Base-by-base conservation (phyloP, 2,329 filamentous ascomycete species). In the Claviceps arundinis region DNA sequence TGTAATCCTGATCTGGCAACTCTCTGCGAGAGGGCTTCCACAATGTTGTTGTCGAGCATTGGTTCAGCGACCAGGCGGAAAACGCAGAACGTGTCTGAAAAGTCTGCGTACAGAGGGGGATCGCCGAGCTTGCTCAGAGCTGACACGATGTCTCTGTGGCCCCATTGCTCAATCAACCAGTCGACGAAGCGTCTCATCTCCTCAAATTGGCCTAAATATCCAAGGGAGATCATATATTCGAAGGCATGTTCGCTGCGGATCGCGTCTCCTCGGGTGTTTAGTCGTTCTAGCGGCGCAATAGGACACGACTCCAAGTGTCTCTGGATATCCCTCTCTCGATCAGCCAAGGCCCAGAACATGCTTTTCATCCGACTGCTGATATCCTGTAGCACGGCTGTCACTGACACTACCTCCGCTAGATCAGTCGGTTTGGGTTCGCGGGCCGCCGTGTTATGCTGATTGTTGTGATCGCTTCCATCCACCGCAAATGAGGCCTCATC, bases 151-250 rank as follows among this genome's bases (percentile, higher is more conserved):
- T 62, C 60, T 26, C 60, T 51, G 22, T 62, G 62, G 5, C 62
- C 61, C 65, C 74, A 74, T 56, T 80, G 65, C 24, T 65, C 57
- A 0, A 76, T 65, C 57, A 84, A 76, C 82, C 82, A 89, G 34
- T 68, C 64, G 14, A 84, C 65, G 5, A 83, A 65, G 4, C 68
- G 68, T 5, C 76, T 71, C 62, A 88, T 78, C 48, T 76, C 79
- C 2, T 74, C 67, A 48, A 72, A 71, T 56, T 87, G 80, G 38
- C 75, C 75, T n/a, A 81, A 64, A 50, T 76, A 73, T 1, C 78
- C 84, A 22, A 89, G 68, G 1, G 78, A 73, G 47, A 81, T 74
- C 62, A 89, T 73, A 61, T 86, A 85, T 2, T 71, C 68, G 58
- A 85, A 78, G 1, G 60, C 65, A 14, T 67, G 57, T 80, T 61